Evolutionary conservation across 2,329 filamentous ascomycete species (phyloP).

Genomic region (Fusarium fracticaudum): DNA sequence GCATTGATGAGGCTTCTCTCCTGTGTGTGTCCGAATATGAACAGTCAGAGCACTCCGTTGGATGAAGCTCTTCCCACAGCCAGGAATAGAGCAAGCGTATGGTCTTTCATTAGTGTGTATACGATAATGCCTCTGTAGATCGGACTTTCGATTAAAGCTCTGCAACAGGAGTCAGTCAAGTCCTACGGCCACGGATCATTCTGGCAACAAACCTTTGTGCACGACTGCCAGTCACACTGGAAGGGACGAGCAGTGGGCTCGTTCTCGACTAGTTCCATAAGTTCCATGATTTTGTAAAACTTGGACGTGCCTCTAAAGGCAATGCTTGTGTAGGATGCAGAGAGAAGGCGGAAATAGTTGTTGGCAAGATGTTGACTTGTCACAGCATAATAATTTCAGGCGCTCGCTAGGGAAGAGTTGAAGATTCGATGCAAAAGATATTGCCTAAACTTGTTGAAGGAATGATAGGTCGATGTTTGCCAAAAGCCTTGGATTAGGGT

Average conservation of each 20-base stretch:
- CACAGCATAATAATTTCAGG: conserved; percentile 28
- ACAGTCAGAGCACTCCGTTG: conserved; percentile 76
- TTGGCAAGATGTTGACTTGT: conserved; percentile 3
- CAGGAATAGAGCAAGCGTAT: conserved; percentile 67
- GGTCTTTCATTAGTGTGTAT: conserved; percentile 78
- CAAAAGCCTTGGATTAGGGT: conserved; percentile 18
- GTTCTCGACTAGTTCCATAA: conserved; percentile 72
- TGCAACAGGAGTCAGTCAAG: conserved; percentile 45
- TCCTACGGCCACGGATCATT: background rate
- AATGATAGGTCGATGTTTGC: background rate
- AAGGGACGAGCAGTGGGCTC: conserved; percentile 71
- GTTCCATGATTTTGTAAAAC: conserved; percentile 58
- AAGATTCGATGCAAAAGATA: background rate
- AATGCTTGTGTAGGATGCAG: background rate
- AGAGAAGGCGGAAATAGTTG: background rate
- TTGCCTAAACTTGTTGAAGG: background rate
- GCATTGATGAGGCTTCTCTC: conserved; percentile 77
- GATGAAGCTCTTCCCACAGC: conserved; percentile 76
- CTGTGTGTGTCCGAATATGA: conserved; percentile 75
- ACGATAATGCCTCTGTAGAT: conserved; percentile 74
- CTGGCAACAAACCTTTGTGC: conserved; percentile 64
- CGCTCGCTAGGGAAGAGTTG: background rate
- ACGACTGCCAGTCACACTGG: conserved; percentile 70
- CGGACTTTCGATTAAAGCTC: conserved; percentile 79
- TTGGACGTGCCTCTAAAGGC: background rate